Base-by-base conservation (phyloP, 2,329 filamentous ascomycete genomes). In the Tolypocladium pustulatum region DNA sequence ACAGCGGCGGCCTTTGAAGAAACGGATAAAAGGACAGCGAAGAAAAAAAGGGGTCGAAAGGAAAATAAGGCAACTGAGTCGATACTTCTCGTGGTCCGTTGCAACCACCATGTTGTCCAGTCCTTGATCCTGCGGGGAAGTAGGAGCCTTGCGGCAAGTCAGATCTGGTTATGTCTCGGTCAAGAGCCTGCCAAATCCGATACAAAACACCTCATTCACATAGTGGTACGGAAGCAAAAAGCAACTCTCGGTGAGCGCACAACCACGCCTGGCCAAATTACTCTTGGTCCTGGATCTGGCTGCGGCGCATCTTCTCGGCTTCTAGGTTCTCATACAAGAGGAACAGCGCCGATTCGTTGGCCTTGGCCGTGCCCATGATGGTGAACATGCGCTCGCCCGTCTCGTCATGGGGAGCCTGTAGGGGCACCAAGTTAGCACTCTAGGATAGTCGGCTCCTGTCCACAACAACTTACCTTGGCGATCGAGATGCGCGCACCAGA, bases 351-450 rank as follows among this genome's bases (percentile, higher is more conserved):
- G 91, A 93, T 77, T 99, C 94, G 69, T 99, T 99, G 64, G 91
- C 91, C 76, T 88, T 88, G 61, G 90, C 87, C 61, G 90, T 95
- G 65, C 94, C 94, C 83, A 96, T 97, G 72, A 99, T 99, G 70
- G 94, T 99, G 79, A 99, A 99, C 94, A 99, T 99, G 69, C 94
- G 88, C 82, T 99, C 94, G 65, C 94, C 94, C 61, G 91, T 95
- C 66, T 97, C 94, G 67, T 99, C 94, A 70, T 99, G 94, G 59
- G 94, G 91, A 54, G 92, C 88, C 82, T 86, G 58, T 7, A 34
- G 27, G 25, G n/a, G 13, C 1, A 10, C 2, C 4, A 2, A 46
- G 61, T 40, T 22, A 53, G 22, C 41, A 20, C 17, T 17, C 38
- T 30, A 17, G 17, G 30, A 22, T 22, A 13, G 13, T n/a, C 34